Evolutionary conservation across 2,329 filamentous ascomycete genomes (phyloP), one percentile per base, ranked within the genome.

Genomic region (Cladophialophora psammophila): DNA sequence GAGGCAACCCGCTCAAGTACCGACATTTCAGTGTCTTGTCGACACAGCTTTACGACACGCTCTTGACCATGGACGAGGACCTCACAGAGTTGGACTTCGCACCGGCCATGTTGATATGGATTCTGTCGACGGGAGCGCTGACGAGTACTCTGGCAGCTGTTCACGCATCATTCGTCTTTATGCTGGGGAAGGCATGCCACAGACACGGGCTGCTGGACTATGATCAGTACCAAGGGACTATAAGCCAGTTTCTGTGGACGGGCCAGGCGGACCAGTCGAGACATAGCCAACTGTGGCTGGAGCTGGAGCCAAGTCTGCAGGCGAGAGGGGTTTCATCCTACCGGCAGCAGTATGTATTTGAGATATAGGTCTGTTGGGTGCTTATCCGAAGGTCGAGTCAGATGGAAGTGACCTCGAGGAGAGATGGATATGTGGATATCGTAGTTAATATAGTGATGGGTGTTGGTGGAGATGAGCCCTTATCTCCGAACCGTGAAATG

Each of bases 1-100:
- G 64, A 18, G 67, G 67, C 9, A 69, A 69, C 38, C 67, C 67
- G 7, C 55, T 69, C 10, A 60, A 56, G 45, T 69, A 66, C 35
- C 64, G 67, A 31, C 64, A 66, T 38, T 69, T 69, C 52, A 57
- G 45, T 12, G 56, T 64, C 26, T 35, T 69, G 48, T 60, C 67
- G 15, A 60, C 20, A 12, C 67, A 60, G n/a, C 38, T 69, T 2
- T 56, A 66, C 50, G 52, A 58, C 26, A 69, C 63, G 2, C 52
- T 69, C 3, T 32, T 64, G n/a, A 61, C n/a, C 15, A 64, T 69
- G 64, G 55, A 61, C 26, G 59, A 63, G 13, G 67, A 66, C 18
- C 53, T 69, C 15, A 4, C 31, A 10, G 67, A 69, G 20, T 48
- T 69, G 6, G 67, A 66, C 40, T 69, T 69, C 40, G 48, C 67